phyloP scores from a whole-genome alignment of 805 yeast genomes.

The Nakazawaea pomicola region DNA sequence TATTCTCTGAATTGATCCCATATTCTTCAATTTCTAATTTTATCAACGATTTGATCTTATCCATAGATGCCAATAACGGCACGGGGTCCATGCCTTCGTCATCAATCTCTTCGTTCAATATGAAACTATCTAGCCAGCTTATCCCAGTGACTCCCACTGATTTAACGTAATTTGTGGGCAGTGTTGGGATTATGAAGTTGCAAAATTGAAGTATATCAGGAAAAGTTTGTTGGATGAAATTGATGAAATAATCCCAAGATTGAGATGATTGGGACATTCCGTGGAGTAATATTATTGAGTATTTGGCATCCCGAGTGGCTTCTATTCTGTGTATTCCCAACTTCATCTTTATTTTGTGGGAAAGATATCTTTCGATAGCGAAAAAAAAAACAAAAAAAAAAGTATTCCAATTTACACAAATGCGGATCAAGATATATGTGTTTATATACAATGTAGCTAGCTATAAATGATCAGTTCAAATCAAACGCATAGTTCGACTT shows the following conservation, averaged over 20 bases:
- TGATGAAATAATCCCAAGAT: not conserved
- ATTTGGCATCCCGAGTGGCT: not conserved
- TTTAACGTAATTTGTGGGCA: too few species aligned
- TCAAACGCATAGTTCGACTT: slow-evolving; percentile 49
- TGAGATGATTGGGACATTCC: not conserved
- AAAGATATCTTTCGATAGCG: not conserved
- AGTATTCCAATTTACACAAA: too few species aligned
- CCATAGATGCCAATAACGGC: too few species aligned
- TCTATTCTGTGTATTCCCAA: not conserved
- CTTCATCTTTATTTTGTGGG: not conserved
- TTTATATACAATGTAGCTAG: too few species aligned
- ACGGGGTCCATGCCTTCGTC: too few species aligned
- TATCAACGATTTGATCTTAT: too few species aligned
- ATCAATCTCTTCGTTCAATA: not conserved
- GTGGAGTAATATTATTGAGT: not conserved
- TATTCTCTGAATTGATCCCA: too few species aligned
- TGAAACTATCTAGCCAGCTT: not conserved
- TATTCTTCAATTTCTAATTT: too few species aligned
- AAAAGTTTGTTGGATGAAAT: not conserved
- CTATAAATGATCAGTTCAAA: not conserved
- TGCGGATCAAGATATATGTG: not conserved
- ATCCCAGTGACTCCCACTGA: not conserved
- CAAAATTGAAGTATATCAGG: not conserved
- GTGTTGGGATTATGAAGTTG: not conserved
- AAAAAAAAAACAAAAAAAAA: too few species aligned